Evolutionary conservation across 495 filamentous ascomycete genomes (phyloP).

Genomic region (Cudoniella acicularis): DNA sequence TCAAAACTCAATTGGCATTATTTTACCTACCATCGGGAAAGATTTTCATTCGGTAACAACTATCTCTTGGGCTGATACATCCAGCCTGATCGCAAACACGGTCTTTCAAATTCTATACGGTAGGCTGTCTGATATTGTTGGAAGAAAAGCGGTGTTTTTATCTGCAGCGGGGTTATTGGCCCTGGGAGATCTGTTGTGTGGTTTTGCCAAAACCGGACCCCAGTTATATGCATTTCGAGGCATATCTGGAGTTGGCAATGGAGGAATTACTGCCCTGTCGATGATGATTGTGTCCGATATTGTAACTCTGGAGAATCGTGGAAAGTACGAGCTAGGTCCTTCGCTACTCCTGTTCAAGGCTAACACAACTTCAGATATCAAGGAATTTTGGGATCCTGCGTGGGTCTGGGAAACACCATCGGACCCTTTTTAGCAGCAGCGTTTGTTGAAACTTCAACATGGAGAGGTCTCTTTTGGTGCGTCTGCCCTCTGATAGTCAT

Average conservation of each 20-base stretch:
- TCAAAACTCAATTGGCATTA: constrained; percentile 60
- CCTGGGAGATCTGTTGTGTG: constrained; percentile 67
- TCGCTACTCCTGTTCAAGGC: not conserved
- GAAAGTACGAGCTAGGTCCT: constrained; percentile 44
- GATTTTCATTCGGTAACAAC: constrained; percentile 53
- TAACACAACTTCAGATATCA: constrained; percentile 30
- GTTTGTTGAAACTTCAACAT: constrained; percentile 31
- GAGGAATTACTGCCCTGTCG: constrained; percentile 80
- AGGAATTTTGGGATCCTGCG: constrained; percentile 36
- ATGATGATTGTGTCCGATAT: constrained; percentile 77
- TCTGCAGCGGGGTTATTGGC: constrained; percentile 74
- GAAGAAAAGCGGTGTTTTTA: constrained; percentile 69
- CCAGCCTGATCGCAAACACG: constrained; percentile 70
- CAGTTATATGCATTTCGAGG: constrained; percentile 66
- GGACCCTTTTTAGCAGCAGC: constrained; percentile 38
- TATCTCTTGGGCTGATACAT: constrained; percentile 73
- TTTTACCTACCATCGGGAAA: constrained; percentile 55
- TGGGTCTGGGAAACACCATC: constrained; percentile 38
- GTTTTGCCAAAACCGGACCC: constrained; percentile 65
- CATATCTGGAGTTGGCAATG: constrained; percentile 66
- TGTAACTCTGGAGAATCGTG: constrained; percentile 69
- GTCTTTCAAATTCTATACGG: constrained; percentile 80
- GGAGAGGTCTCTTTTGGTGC: constrained; percentile 26
- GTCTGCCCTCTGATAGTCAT: constrained; percentile 23
- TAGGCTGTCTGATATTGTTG: constrained; percentile 76